Base-by-base conservation (phyloP, 176 grass and related monocot species). In the Rhipidocladum racemiflorum region DNA sequence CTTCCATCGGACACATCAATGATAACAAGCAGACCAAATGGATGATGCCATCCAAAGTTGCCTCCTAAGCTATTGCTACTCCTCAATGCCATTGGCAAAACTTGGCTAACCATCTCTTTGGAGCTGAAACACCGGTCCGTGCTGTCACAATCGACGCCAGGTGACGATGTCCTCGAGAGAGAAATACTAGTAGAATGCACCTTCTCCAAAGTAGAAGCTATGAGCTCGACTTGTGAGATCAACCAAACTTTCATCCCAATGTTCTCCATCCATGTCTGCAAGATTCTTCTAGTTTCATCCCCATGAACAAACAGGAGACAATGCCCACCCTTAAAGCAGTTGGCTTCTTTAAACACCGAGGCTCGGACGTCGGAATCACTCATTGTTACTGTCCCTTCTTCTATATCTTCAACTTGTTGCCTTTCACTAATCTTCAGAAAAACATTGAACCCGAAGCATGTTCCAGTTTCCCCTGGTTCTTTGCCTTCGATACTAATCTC, bases 391-490 rank as follows among this genome's bases (percentile, higher is more conserved):
- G 42, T 30, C 1, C 68, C 76, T 68, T 89, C n/a, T n/a, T n/a
- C 83, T 16, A 77, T 81, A 12, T 89, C 88, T 27, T 78, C 20
- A 45, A 18, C 21, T 17, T 70, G 34, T 29, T 50, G 82, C 14
- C 9, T 35, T 43, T 89, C 84, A 14, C 50, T 77, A 4, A 74
- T 87, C 71, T 79, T 97, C 36, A 97, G 20, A 25, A 87, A 68
- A 34, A 94, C 82, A 69, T 94, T 97, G 77, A 97, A 97, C 23
- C 76, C 84, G 23, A 97, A 94, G 64, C 95, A 94, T 39, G 88
- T 89, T 59, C 95, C 95, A 5, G 29, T 78, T 73, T 92, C 89
- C 50, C 83, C 81, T 11, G 70, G 81, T 18, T 87, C 83, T 45
- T 91, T 92, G 21, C 94, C 92, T 65, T 85, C 73, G 30, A 97